Base-by-base conservation (phyloP, 2,329 filamentous ascomycete genomes). In the Polytolypa hystricis region DNA sequence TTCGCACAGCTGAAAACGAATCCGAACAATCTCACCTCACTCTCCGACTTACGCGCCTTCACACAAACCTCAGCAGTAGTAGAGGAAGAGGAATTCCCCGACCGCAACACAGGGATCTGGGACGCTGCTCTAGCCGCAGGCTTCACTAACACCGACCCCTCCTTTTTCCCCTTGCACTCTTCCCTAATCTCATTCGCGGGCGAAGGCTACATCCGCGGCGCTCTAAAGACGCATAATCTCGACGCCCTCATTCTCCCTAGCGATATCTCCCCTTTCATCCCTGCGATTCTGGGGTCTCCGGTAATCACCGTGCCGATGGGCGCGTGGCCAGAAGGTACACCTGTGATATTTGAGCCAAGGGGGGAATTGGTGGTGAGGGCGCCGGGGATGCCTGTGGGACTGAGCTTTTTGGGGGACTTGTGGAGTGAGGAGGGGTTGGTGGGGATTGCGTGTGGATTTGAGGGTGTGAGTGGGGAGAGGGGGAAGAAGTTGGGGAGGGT, bases 221-320 rank as follows among this genome's bases (percentile, higher is more conserved):
- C 77, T 0, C 54, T 84, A 0, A 47, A 62, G 4, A 67, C 67
- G 2, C 60, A 74, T 44, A 65, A 67, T 3, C 65, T 81, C 1
- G 74, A 78, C 44, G 78, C 77, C 1, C 56, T 82, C 4, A 64
- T 82, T 1, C 43, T 81, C 4, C 79, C 78, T 0, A 74, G 74
- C 0, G 44, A 56, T 9, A 57, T 66, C 15, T 61, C 69, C 0
- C 56, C 65, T 0, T 53, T 57, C 2, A 61, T 73, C 4, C 66
- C 73, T 2, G 73, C 71, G 1, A 55, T 76, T 14, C 64, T 77
- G 1, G 77, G 77, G 1, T 63, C 67, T 0, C 79, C 79, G 0
- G 66, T 77, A 4, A 58, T 83, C 8, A 77, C 73, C 0, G 71
- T 83, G 0, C 79, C 78, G 0, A 56, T 83, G 39, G 77, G 77